Percentiles rank a stretch among this genome's conserved stretches.
Conservation (phyloP, 306 rosid genomes). For the Quercus parvula region DNA sequence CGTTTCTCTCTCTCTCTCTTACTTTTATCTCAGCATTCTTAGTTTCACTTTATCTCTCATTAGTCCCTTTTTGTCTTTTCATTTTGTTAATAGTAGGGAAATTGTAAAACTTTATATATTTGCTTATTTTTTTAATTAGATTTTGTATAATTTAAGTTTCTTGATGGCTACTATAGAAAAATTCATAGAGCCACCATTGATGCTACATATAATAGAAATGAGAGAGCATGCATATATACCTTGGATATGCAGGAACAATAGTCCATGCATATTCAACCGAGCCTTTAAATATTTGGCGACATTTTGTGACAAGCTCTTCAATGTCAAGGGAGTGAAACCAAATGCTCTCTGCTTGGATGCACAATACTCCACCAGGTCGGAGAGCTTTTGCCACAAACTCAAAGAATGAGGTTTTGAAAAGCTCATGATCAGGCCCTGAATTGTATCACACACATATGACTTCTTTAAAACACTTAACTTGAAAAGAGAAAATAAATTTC, state of each 20-base stretch:
- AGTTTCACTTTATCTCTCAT: too few species aligned
- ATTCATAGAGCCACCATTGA: too few species aligned
- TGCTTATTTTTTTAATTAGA: too few species aligned
- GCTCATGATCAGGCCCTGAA: conserved; percentile 54
- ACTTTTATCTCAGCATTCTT: too few species aligned
- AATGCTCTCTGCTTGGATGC: conserved; percentile 68
- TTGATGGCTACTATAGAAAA: too few species aligned
- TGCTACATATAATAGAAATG: too few species aligned
- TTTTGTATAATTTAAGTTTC: too few species aligned
- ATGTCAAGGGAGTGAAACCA: conserved; percentile 48
- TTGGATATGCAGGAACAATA: conserved; percentile 65
- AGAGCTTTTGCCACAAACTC: conserved; percentile 47
- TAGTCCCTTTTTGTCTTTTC: too few species aligned
- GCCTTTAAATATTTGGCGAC: conserved; percentile 51
- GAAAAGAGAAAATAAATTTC: too few species aligned
- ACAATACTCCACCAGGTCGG: conserved; percentile 54
- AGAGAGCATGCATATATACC: conserved; percentile 26
- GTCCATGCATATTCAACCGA: conserved; percentile 69
- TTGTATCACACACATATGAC: background rate
- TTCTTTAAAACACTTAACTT: background rate
- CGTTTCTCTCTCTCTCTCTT: too few species aligned
- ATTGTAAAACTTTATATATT: too few species aligned
- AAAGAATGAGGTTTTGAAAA: conserved; percentile 39
- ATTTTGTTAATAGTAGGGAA: too few species aligned
- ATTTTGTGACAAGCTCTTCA: conserved; percentile 30